Base-by-base conservation (phyloP, 805 yeast species). In the Aciculoconidium aculeatum region DNA sequence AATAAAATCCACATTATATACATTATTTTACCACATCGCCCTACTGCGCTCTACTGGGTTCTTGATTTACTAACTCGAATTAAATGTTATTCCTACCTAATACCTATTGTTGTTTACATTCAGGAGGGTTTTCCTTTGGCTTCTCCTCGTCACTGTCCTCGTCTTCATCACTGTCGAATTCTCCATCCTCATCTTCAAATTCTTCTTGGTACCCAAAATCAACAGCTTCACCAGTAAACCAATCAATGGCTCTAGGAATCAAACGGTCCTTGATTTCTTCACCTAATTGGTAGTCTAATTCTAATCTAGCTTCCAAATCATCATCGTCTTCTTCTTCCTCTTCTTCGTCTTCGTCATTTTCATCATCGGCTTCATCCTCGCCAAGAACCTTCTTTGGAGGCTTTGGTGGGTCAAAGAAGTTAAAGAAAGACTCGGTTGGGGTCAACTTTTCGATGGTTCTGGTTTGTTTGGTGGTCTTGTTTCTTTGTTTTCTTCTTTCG, bases 191-290 rank as follows among this genome's bases (percentile, higher is more conserved):
- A 7, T 70, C 86, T 9, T 72, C 75, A 13, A 67, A 73, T 22
- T 63, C 79, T 11, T 70, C 84, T 18, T 71, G 72, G 37, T 61
- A 67, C 27, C 57, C 68, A 51, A 73, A 83, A 34, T 83, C 94
- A 35, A 90, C 71, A 14, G 98, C 98, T 42, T 86, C 86, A 27
- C 98, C 98, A 7, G 98, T 90, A 58, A 87, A 92, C 97, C 98
- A 92, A 57, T 90, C 97, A 48, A 92, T 74, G 30, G 97, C 97
- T 53, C 96, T 78, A 39, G 97, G 96, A 39, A 92, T 80, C 53
- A 92, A 72, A 58, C 92, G 83, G 58, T 92, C 97, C 67, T 92
- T 92, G 55, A 92, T 75, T 50, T 88, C 88, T 61, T 92, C 98
- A 39, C 97, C 98, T 40, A 92, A 70, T 52, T 87, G 92, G 65